Evolutionary conservation across 768 basidiomycete species (phyloP).

Genomic region (Calocybe cyanea): DNA sequence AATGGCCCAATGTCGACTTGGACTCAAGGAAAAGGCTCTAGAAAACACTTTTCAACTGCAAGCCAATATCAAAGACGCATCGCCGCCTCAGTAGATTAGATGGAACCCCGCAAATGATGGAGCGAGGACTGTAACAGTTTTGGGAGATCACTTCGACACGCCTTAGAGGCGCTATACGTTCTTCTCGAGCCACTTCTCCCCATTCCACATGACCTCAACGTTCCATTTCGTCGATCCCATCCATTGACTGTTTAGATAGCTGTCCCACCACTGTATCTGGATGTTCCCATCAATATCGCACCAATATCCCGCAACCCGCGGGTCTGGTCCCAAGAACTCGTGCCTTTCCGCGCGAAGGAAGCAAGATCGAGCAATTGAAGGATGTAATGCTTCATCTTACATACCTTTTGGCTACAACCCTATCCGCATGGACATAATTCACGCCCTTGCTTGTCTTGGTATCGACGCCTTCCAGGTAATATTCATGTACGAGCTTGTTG

Average conservation of each 20-base stretch:
- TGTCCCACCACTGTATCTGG: slow-evolving; percentile 42
- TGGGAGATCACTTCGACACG: not conserved
- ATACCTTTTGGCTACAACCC: slow-evolving; percentile 27
- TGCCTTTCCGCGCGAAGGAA: slow-evolving; percentile 23
- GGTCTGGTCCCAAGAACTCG: slow-evolving; percentile 41
- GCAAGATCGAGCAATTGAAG: not conserved
- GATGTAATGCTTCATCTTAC: slow-evolving; percentile 2
- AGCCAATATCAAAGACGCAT: not conserved
- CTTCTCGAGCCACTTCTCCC: slow-evolving; percentile 37
- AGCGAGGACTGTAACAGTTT: not conserved
- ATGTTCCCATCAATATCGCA: slow-evolving; percentile 33
- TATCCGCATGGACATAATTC: slow-evolving; percentile 33
- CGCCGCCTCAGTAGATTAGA: not conserved
- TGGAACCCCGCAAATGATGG: not conserved
- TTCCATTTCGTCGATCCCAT: slow-evolving; percentile 38
- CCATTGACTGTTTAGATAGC: slow-evolving; percentile 40
- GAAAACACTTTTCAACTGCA: not conserved
- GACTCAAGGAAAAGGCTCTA: not conserved
- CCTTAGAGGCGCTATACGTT: slow-evolving; percentile 17
- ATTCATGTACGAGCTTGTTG: slow-evolving; percentile 32
- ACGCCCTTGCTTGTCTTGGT: slow-evolving; percentile 15
- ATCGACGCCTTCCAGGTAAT: slow-evolving; percentile 20
- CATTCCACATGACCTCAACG: slow-evolving; percentile 29
- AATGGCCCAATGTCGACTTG: not conserved
- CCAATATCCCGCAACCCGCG: slow-evolving; percentile 38